Base-by-base conservation (phyloP, 164 flowering plant genomes). In the Berberis thunbergii region DNA sequence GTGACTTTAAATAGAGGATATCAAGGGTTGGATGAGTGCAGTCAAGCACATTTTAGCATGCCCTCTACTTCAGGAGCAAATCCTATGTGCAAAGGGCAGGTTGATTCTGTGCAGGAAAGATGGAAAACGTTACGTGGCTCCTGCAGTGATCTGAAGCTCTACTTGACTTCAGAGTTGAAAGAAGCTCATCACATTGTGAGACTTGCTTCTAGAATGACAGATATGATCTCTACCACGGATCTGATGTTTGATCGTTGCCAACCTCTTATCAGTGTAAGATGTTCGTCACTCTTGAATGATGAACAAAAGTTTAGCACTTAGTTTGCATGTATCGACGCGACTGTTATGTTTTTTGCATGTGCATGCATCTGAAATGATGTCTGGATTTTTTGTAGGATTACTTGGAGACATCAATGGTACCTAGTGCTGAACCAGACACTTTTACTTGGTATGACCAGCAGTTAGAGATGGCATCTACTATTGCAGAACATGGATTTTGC, bases 21-120 rank as follows among this genome's bases (percentile, higher is more conserved):
- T 71, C 85, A 78, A 59, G 60, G 75, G 57, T 73, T 86, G 90
- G 99, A 95, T 79, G 97, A 95, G 69, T 91, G 97, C 62, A 95
- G 99, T 71, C 86, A 90, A 41, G 81, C 86, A 61, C 85, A 80
- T 76, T 82, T 86, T 59, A 75, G 57, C 50, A 64, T 41, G 64
- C 65, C 64, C 46, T 66, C 69, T 53, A 66, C 63, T 53, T 52
- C 67, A 38, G 38, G 71, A 11, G 64, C 68, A 62, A 64, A 71
- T 44, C 60, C 61, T 53, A 63, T 44, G 43, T 64, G 73, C 49
- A 45, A 13, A 13, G 58, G 44, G 12, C 58, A 26, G 38, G 57
- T 59, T 59, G 62, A 79, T 76, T 55, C 59, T 40, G 88, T 89
- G 41, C 82, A 79, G 71, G 84, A 88, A 63, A 68, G 84, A 62